Base-by-base conservation (phyloP, 345 rosid genomes). In the Salix udensis region DNA sequence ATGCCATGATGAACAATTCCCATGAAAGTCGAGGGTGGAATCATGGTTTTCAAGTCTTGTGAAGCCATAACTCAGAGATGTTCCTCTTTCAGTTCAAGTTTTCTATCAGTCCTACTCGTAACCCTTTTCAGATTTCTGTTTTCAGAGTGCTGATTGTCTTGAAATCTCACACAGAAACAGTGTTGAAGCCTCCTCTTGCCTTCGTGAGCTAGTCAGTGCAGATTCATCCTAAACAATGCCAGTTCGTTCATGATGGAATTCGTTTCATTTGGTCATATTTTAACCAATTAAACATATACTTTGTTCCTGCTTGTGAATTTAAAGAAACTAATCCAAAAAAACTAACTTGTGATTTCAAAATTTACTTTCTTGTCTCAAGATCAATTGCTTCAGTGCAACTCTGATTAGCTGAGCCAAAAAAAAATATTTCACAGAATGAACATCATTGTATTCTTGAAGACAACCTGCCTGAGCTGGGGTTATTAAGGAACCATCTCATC, bases 201-300 rank as follows among this genome's bases (percentile, higher is more conserved):
- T 85, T 68, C 67, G 66, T 42, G 72, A 68, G 24, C 70, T 81
- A 8, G 68, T 68, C 15, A 66, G 44, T 19, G 65, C 62, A n/a
- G n/a, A n/a, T n/a, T n/a, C n/a, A n/a, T n/a, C n/a, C 52, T n/a
- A 65, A 15, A 34, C 42, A 69, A 24, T 85, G 86, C 15, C 74
- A 55, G 24, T 64, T 37, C 52, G 64, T 85, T 52, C 65, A 66
- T 28, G 75, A 76, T 55, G 82, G 80, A 13, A n/a, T 85, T 66
- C 80, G 65, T 12, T 40, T 83, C 60, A 75, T 85, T 50, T 84
- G 80, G 2, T 78, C n/a, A 85, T 75, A 84, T 87, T 3, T 42
- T 71, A 19, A 55, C 19, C 7, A 31, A 31, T 31, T 31, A 3
- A 69, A 19, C 11, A 83, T 80, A 1, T 73, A 15, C 78, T 87